Evolutionary conservation across 345 rosid species (phyloP).

Genomic region (Cardamine occulta): DNA sequence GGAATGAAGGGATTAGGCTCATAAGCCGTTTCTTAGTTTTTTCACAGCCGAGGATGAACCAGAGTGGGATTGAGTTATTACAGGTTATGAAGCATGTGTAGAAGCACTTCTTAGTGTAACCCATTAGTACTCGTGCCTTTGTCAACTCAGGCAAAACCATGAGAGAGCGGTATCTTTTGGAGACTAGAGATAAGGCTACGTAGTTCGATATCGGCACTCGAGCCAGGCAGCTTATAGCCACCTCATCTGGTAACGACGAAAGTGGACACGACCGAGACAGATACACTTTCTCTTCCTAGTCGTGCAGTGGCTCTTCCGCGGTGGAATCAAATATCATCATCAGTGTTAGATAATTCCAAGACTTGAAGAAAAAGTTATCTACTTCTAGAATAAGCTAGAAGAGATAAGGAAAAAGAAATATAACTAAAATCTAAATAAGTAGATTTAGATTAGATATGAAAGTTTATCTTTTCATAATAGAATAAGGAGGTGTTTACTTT

Average conservation of each 20-base stretch:
- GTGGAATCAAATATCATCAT: not conserved
- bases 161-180: not conserved
- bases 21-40: too few relatives aligned
- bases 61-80: too few relatives aligned
- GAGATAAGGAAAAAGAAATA: too few relatives aligned
- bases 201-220: not conserved
- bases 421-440: too few relatives aligned
- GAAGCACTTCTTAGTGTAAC: not conserved
- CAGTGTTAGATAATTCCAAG: too few relatives aligned
- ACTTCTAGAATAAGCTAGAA: too few relatives aligned
- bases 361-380: too few relatives aligned
- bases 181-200: not conserved
- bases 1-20: not conserved
- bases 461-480: too few relatives aligned
- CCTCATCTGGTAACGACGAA: not conserved
- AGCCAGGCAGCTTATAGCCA: not conserved
- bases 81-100: too few relatives aligned
- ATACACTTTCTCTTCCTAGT: not conserved
- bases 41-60: too few relatives aligned
- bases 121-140: not conserved
- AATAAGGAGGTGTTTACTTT: too few relatives aligned
- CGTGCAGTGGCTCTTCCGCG: not conserved
- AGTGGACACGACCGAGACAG: not conserved
- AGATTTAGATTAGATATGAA: too few relatives aligned
- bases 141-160: not conserved